Percentiles rank a stretch among this genome's conserved stretches.
phyloP scores from a whole-genome alignment of 2,329 filamentous ascomycete genomes.

The Penicillium sp. region DNA sequence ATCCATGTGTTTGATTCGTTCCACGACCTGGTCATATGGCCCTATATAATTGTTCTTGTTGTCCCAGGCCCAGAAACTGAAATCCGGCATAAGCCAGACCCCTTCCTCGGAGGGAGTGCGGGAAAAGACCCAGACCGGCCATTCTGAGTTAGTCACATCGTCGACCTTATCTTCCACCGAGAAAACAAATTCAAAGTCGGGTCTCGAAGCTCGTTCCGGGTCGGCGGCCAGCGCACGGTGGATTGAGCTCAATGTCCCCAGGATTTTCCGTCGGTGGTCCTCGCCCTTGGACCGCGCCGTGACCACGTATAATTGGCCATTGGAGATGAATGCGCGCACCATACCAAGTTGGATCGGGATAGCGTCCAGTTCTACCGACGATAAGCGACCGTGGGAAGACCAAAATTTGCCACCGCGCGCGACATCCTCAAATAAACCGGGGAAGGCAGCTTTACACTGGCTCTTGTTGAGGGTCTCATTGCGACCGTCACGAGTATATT shows the following conservation, averaged over 20 bases:
- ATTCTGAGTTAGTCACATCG: slow-evolving; percentile 35
- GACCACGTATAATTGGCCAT: slow-evolving; percentile 33
- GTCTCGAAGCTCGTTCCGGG: slow-evolving; percentile 29
- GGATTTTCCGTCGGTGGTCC: slow-evolving; percentile 37
- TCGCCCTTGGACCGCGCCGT: slow-evolving; percentile 29
- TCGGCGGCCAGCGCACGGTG: slow-evolving; percentile 47
- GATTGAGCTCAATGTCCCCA: slow-evolving; percentile 47
- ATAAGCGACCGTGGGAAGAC: slow-evolving; percentile 23
- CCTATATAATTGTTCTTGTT: slow-evolving; percentile 34
- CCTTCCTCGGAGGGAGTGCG: slow-evolving; percentile 38
- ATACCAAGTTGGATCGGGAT: slow-evolving; percentile 32
- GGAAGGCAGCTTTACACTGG: slow-evolving; percentile 35
- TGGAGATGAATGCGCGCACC: slow-evolving; percentile 33
- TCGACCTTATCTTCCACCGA: slow-evolving; percentile 43
- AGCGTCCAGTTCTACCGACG: slow-evolving; percentile 25
- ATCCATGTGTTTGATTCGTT: slow-evolving; percentile 26
- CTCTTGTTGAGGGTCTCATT: slow-evolving; percentile 26
- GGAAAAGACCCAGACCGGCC: slow-evolving; percentile 45
- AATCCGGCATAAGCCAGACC: slow-evolving; percentile 52
- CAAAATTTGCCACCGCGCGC: slow-evolving; percentile 30
- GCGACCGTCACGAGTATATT: slow-evolving; percentile 30
- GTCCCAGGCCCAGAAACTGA: slow-evolving; percentile 52
- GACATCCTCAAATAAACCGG: slow-evolving; percentile 37
- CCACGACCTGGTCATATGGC: slow-evolving; percentile 36
- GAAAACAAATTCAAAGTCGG: slow-evolving; percentile 49